A percentile compares a stretch with the other conserved stretches of the same genome.
These are phyloP conservation scores for Arthroderma sp. DNA, from an alignment of 2,329 filamentous ascomycete species.

Conservation along the genomic window DNA sequence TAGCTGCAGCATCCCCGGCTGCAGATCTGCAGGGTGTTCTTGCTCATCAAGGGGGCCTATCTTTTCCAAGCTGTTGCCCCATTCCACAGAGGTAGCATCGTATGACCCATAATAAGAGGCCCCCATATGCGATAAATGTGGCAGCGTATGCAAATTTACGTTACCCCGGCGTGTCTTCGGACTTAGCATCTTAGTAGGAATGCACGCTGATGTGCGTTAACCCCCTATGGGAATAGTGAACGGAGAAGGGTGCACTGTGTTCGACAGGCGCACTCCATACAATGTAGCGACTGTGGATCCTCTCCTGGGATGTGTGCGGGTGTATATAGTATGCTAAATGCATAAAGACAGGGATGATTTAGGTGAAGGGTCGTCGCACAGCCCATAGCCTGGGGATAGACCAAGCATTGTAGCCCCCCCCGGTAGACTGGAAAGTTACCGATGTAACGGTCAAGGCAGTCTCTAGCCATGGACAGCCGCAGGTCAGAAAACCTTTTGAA, in stretches of 20 bases:
- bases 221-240: not conserved
- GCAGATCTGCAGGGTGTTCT: constrained; percentile 2
- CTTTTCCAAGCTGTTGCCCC: not conserved
- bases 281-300: not conserved
- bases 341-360: not conserved
- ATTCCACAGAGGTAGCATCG: not conserved
- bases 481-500: not conserved
- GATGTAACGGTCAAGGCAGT: constrained; percentile 4
- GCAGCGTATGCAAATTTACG: not conserved
- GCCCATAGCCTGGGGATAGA: constrained; percentile 5
- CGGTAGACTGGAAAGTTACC: constrained; percentile 4
- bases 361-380: not conserved
- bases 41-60: not conserved
- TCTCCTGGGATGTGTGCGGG: not conserved
- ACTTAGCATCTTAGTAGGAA: not conserved
- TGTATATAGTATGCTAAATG: not conserved
- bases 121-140: constrained; percentile 1
- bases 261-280: not conserved
- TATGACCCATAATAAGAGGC: not conserved
- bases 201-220: not conserved
- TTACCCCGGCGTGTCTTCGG: not conserved
- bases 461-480: not conserved
- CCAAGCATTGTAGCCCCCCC: constrained; percentile 1
- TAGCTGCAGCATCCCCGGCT: not conserved
- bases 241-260: not conserved